Evolutionary conservation across 768 basidiomycete species (phyloP).

Genomic region (Leccinum truebloodii): DNA sequence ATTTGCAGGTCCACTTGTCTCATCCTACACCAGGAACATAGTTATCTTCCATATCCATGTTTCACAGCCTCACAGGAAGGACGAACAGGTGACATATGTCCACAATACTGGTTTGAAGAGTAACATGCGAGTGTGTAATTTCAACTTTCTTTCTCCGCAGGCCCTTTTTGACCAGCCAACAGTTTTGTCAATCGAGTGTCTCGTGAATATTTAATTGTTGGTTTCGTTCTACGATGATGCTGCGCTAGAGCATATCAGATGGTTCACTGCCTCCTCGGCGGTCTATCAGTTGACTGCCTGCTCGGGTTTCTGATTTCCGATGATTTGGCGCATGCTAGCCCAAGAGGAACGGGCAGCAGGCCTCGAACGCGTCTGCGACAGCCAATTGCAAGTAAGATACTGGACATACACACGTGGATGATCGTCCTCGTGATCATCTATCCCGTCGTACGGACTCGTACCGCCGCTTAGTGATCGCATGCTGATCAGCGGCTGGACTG

Average conservation of each 20-base stretch:
- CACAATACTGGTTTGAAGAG: background rate
- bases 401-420: conserved; percentile 30
- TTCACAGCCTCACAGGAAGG: conserved; percentile 34
- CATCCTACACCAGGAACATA: conserved; percentile 10
- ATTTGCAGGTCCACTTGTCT: background rate
- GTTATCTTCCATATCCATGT: conserved; percentile 33
- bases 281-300: conserved; percentile 37
- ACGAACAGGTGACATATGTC: conserved; percentile 36
- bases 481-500: conserved; percentile 5
- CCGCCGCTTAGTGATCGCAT: background rate
- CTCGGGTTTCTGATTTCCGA: conserved; percentile 43
- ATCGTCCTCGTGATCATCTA: conserved; percentile 29
- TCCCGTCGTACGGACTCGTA: background rate
- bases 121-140: conserved; percentile 36
- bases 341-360: conserved; percentile 37
- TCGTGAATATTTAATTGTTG: background rate
- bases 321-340: conserved; percentile 38
- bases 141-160: conserved; percentile 17
- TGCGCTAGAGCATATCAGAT: conserved; percentile 29
- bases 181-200: conserved; percentile 22
- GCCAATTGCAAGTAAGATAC: conserved; percentile 22
- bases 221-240: conserved; percentile 35
- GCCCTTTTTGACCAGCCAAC: conserved; percentile 1
- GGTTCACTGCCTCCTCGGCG: conserved; percentile 36
- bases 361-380: conserved; percentile 42